A percentile compares a stretch with the other conserved stretches of the same genome.
Conservation (phyloP, 441 rosid genomes). For the Pelargonium citronellum region DNA sequence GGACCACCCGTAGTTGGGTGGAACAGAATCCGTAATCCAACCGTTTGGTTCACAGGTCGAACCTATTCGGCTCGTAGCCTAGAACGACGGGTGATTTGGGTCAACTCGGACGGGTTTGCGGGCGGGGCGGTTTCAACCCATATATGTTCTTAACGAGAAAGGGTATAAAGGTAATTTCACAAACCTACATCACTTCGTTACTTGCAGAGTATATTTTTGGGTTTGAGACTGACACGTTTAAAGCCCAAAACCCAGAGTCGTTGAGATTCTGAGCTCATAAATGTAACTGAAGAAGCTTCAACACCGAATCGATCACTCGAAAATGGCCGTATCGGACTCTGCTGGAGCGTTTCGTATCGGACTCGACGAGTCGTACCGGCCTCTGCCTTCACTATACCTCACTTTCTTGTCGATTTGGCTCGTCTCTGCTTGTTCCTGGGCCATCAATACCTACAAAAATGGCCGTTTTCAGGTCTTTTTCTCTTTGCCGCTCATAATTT, state of each 20-base stretch:
- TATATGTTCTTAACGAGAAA: too few species aligned
- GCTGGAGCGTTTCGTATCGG: constrained; percentile 23
- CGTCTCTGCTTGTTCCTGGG: constrained; percentile 76
- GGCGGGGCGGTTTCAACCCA: too few species aligned
- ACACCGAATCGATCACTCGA: background rate
- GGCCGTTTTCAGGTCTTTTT: constrained; percentile 62
- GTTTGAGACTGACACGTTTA: background rate
- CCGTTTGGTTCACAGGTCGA: too few species aligned
- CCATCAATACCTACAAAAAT: constrained; percentile 67
- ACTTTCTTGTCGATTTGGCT: constrained; percentile 63
- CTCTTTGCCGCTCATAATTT: background rate
- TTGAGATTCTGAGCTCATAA: too few species aligned
- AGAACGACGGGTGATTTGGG: too few species aligned
- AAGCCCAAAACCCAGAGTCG: background rate
- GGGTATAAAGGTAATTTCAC: background rate
- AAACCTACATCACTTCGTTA: background rate
- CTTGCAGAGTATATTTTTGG: background rate
- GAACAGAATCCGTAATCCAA: too few species aligned
- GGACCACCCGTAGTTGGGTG: too few species aligned
- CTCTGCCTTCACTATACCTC: constrained; percentile 65
- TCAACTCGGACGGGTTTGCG: too few species aligned
- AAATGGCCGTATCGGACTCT: constrained; percentile 36
- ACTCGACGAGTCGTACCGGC: constrained; percentile 66
- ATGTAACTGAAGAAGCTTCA: background rate
- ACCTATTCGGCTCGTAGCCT: too few species aligned